Percentiles rank a stretch among this genome's conserved stretches.
Evolutionary conservation across 2,329 filamentous ascomycete genomes (phyloP).

Genomic region (Calonectria henricotiae): DNA sequence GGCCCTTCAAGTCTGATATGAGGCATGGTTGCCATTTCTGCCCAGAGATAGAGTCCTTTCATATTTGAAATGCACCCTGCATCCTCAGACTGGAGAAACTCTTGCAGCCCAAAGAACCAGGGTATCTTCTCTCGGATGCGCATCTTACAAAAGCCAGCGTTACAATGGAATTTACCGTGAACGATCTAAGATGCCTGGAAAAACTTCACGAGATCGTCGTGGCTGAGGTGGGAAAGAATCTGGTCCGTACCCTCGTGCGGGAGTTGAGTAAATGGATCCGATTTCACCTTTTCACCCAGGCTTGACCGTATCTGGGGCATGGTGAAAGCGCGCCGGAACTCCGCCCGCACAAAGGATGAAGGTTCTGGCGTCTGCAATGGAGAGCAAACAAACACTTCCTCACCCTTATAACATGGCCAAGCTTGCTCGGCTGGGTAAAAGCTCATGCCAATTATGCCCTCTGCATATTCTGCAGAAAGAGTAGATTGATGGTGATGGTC

Average conservation of each 20-base stretch:
- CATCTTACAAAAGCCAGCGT: conserved; percentile 20
- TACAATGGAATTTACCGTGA: background rate
- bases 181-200: conserved; percentile 19
- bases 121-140: conserved; percentile 1
- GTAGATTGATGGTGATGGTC: background rate
- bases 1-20: background rate
- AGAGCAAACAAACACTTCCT: conserved; percentile 11
- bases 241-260: background rate
- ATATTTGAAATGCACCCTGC: background rate
- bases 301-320: background rate
- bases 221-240: background rate
- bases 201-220: background rate
- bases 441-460: background rate
- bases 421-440: conserved; percentile 7
- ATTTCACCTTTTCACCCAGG: background rate
- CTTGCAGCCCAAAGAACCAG: conserved; percentile 27
- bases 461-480: background rate
- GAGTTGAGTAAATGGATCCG: conserved; percentile 7
- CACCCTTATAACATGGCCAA: background rate
- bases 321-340: background rate
- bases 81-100: background rate
- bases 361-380: conserved; percentile 1
- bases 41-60: conserved; percentile 20
- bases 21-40: conserved; percentile 2
- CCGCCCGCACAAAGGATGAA: background rate